Conservation (phyloP, 495 filamentous ascomycete genomes). For the Penicillium silybi region DNA sequence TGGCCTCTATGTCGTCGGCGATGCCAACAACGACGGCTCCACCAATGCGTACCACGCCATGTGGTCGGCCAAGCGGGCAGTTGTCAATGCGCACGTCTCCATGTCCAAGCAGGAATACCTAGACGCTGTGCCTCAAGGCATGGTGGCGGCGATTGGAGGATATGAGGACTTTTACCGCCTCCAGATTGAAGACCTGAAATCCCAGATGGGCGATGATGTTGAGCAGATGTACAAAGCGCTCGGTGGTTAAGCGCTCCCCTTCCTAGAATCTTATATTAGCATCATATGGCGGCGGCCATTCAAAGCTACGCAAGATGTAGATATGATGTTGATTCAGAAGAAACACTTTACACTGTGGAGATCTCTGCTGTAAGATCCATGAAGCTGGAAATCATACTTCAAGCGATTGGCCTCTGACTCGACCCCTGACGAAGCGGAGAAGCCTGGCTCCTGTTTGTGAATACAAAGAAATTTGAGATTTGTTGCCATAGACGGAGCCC, state of each 20-base stretch:
- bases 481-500: no score
- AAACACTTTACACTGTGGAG: no score
- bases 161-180: constrained; percentile 3
- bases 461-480: no score
- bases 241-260: constrained; percentile 2
- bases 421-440: no score
- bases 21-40: constrained; percentile 44
- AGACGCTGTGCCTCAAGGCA: background rate
- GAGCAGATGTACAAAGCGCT: constrained; percentile 5
- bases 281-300: no score
- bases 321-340: no score
- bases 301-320: no score
- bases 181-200: constrained; percentile 6
- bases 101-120: constrained; percentile 11
- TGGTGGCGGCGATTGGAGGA: constrained; percentile 3
- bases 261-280: no score
- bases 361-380: no score
- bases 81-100: constrained; percentile 1
- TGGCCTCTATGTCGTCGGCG: constrained; percentile 44
- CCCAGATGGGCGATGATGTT: constrained; percentile 6
- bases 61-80: background rate
- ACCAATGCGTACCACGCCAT: constrained; percentile 45
- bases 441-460: no score
- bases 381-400: no score
- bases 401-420: no score